Evolutionary conservation across 306 rosid species (phyloP).

Genomic region (Psophocarpus tetragonolobus): DNA sequence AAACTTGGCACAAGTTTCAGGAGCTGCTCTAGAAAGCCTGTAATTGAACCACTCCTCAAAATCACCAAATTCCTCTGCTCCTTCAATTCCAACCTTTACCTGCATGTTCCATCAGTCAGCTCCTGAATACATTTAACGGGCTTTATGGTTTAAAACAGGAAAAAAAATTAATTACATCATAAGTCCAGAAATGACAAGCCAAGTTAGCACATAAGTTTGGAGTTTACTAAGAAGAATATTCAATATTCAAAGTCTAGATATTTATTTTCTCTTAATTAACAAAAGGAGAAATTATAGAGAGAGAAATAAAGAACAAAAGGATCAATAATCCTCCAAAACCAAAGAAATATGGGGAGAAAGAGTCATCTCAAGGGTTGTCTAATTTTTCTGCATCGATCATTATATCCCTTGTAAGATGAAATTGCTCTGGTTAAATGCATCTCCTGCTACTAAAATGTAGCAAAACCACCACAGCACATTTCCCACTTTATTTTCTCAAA

Average conservation of each 20-base stretch:
- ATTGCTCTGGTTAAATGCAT: neutral
- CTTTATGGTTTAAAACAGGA: neutral
- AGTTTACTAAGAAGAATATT: neutral
- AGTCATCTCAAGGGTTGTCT: neutral
- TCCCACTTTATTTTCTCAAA: neutral
- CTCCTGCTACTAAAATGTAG: neutral
- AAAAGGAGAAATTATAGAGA: neutral
- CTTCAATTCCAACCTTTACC: constrained; percentile 69
- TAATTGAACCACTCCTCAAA: constrained; percentile 82
- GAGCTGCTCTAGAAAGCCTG: constrained; percentile 87
- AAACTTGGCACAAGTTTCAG: constrained; percentile 81
- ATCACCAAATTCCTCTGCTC: constrained; percentile 74
- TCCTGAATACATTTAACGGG: neutral
- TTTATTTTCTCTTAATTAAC: neutral
- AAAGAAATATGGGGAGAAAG: neutral
- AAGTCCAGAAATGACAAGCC: neutral
- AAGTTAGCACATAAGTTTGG: neutral
- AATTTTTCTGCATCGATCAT: neutral
- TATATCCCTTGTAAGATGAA: neutral
- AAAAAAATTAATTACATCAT: neutral
- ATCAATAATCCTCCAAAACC: neutral
- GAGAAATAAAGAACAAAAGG: neutral
- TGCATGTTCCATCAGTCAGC: constrained; percentile 38
- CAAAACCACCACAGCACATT: neutral
- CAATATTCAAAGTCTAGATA: neutral